Evolutionary conservation across 495 filamentous ascomycete genomes (phyloP).

Genomic region (Aspergillus nanangensis): DNA sequence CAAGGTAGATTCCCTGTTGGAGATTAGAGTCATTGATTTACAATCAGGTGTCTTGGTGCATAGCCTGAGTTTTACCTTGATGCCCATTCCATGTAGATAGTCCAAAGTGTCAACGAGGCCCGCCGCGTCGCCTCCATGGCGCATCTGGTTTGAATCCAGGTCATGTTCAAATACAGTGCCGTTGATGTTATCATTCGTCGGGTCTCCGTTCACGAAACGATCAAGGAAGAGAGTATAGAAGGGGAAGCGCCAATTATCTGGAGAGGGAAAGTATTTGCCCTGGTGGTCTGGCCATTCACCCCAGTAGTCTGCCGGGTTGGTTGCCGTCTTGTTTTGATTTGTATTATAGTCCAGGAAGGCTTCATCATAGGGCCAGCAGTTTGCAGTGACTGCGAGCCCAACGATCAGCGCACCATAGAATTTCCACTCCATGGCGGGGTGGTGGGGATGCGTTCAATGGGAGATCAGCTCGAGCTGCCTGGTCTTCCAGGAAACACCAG

Average conservation of each 20-base stretch:
- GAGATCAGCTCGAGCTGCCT: neutral
- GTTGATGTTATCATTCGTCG: slow-evolving; percentile 65
- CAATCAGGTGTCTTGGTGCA: neutral
- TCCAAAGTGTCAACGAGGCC: slow-evolving; percentile 63
- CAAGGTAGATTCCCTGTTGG: slow-evolving; percentile 57
- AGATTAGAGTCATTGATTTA: neutral
- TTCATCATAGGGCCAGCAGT: slow-evolving; percentile 50
- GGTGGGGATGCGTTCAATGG: neutral
- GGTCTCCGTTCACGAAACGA: slow-evolving; percentile 67
- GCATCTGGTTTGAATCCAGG: slow-evolving; percentile 60
- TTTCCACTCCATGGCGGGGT: slow-evolving; percentile 22
- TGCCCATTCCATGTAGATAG: slow-evolving; percentile 70
- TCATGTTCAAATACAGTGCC: slow-evolving; percentile 67
- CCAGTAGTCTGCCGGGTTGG: slow-evolving; percentile 55
- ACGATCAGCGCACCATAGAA: slow-evolving; percentile 14
- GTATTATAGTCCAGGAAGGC: slow-evolving; percentile 51
- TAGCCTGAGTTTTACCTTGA: slow-evolving; percentile 44
- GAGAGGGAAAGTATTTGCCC: slow-evolving; percentile 55
- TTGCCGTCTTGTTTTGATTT: slow-evolving; percentile 56
- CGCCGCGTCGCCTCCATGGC: slow-evolving; percentile 68
- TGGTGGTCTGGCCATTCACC: slow-evolving; percentile 30
- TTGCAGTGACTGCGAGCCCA: slow-evolving; percentile 17
- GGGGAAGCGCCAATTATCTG: slow-evolving; percentile 65
- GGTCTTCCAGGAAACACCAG: neutral
- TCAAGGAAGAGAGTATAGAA: slow-evolving; percentile 69